Conservation (phyloP, 345 rosid genomes). For the Syzygium oleosum region DNA sequence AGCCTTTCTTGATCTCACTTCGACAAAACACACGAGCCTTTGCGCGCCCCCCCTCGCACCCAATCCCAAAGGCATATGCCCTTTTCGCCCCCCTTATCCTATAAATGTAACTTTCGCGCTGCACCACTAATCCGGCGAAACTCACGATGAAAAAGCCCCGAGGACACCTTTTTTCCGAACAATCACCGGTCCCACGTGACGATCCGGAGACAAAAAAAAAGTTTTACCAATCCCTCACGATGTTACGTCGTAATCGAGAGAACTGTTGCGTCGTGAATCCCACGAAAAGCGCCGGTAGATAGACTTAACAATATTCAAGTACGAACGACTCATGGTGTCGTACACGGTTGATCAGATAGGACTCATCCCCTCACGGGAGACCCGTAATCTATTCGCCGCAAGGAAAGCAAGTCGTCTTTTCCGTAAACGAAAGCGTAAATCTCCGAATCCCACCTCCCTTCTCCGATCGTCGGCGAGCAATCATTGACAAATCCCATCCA, state of each 20-base stretch:
- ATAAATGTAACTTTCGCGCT: no score
- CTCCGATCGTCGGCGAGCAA: not conserved
- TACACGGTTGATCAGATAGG: not conserved
- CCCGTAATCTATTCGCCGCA: no score
- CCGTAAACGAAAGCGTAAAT: not conserved
- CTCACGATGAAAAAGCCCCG: not conserved
- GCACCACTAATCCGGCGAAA: not conserved
- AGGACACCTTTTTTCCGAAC: no score
- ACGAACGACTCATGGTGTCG: no score
- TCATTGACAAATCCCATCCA: not conserved
- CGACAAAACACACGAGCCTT: not conserved
- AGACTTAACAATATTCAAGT: no score
- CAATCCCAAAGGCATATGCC: not conserved
- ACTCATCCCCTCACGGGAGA: no score
- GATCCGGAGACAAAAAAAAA: no score
- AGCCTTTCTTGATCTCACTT: not conserved
- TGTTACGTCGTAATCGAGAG: no score
- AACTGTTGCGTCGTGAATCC: no score
- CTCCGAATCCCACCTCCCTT: not conserved
- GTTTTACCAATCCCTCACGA: no score
- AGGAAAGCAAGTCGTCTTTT: not conserved
- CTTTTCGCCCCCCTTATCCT: not conserved
- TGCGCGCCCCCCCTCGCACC: not conserved
- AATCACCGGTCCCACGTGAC: no score
- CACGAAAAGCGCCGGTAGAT: no score